phyloP scores from a whole-genome alignment of 1,284 basidiomycete genomes.

The Trichosporon sp. region DNA sequence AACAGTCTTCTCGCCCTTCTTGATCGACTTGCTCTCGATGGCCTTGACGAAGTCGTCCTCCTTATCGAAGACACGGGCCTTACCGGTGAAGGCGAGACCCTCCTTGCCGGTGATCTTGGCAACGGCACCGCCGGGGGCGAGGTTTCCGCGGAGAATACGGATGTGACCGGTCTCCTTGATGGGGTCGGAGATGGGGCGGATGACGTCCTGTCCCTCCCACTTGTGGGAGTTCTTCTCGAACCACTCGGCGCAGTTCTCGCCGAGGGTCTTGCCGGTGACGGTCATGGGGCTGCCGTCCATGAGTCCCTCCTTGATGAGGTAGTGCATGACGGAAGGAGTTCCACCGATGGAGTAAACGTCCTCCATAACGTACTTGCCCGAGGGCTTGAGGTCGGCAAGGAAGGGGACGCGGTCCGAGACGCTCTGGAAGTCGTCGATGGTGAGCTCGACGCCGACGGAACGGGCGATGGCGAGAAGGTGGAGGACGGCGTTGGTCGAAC shows the following conservation, averaged over 20 bases:
- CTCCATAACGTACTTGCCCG: slow-evolving; percentile 95
- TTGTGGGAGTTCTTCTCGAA: slow-evolving; percentile 74
- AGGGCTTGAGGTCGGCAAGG: slow-evolving; percentile 91
- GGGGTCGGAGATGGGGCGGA: slow-evolving; percentile 75
- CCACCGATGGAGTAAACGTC: slow-evolving; percentile 91
- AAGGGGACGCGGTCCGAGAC: slow-evolving; percentile 89
- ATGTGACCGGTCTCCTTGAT: slow-evolving; percentile 92
- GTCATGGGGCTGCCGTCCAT: slow-evolving; percentile 90
- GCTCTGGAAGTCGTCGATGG: slow-evolving; percentile 90
- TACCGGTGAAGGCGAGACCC: slow-evolving; percentile 70
- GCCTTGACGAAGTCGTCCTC: slow-evolving; percentile 81
- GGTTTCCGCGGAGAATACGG: slow-evolving; percentile 82
- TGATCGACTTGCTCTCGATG: slow-evolving; percentile 80
- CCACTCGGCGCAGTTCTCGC: slow-evolving; percentile 78
- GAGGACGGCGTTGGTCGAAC: slow-evolving; percentile 89
- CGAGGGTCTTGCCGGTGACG: slow-evolving; percentile 89
- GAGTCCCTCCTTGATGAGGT: slow-evolving; percentile 81
- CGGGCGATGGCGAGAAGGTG: slow-evolving; percentile 93
- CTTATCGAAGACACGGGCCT: slow-evolving; percentile 63
- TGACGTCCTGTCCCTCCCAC: slow-evolving; percentile 74
- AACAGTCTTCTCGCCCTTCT: slow-evolving; percentile 72
- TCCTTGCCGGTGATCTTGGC: slow-evolving; percentile 97
- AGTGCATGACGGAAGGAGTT: slow-evolving; percentile 70
- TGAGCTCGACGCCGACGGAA: slow-evolving; percentile 81
- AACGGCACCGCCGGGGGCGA: slow-evolving; percentile 88